These are phyloP conservation scores for Eucalyptus curtisii DNA, from an alignment of 345 rosid species.

Conservation along the genomic window DNA sequence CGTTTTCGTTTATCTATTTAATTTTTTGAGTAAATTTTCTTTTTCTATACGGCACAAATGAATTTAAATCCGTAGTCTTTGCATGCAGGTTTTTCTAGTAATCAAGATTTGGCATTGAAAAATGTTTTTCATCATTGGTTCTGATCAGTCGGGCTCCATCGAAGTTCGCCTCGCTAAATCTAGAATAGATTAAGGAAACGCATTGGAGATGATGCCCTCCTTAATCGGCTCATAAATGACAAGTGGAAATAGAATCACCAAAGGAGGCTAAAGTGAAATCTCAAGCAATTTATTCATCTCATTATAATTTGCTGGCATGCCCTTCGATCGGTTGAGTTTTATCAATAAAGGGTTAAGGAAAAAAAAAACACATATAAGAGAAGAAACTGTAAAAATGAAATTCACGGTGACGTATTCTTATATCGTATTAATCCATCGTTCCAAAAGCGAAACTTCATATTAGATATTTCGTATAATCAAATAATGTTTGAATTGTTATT, in stretches of 20 bases:
- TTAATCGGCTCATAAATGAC: neutral
- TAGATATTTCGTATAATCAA: neutral
- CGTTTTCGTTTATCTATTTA: neutral
- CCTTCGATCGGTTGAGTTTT: neutral
- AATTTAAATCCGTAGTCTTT: neutral
- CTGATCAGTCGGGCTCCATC: neutral
- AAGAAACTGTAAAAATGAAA: neutral
- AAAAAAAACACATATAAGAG: neutral
- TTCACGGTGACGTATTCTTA: neutral
- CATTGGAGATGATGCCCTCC: neutral
- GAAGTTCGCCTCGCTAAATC: neutral
- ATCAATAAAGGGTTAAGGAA: neutral
- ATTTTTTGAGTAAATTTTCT: neutral
- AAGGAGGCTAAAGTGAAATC: neutral
- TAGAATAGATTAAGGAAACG: neutral
- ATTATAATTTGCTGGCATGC: neutral
- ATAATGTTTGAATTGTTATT: neutral
- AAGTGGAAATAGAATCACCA: neutral
- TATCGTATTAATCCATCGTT: accelerated
- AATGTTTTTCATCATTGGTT: neutral
- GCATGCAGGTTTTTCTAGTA: neutral
- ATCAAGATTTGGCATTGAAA: neutral
- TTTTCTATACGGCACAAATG: neutral
- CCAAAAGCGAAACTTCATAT: accelerated
- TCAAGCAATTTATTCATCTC: neutral